Base-by-base conservation (phyloP, 2,329 filamentous ascomycete species). In the Aspergillus sergii region DNA sequence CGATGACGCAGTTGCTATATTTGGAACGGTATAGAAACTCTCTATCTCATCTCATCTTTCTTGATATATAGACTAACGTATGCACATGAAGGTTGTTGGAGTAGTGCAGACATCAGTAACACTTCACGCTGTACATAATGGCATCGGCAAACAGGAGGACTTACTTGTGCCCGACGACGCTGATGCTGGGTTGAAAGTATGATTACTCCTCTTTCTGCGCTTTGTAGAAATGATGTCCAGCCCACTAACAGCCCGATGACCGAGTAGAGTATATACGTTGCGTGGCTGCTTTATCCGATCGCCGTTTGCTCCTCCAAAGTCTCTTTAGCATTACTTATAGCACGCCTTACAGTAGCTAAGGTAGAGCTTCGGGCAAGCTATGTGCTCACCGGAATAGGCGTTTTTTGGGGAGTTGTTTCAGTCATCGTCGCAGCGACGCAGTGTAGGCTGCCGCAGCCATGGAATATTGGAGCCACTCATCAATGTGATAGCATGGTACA, bases 401-500 rank as follows among this genome's bases (percentile, higher is more conserved):
- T 51, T 6, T 12, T 50, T 6, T 58, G 45, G 57, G 57, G 57
- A 3, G 21, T 50, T 11, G 28, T 58, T 7, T 50, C 57, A 5
- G 23, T 58, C 2, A 23, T 58, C 3, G 26, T 58, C 4, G 32
- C 46, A 26, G 57, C 57, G 3, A 50, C 50, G 12, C 57, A 58
- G 36, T 58, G 57, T 34, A 10, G 21, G 4, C 32, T 48, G 2
- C 45, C 45, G 12, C 39, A n/a, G 10, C 57, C 57, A 7, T 58
- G 45, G 57, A 32, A 58, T 9, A 36, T 58, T 16, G 45, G 43
- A 28, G 30, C 45, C 6, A 4, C 34, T 16, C 34, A 21, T 21
- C 45, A 39, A 7, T 58, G 57, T 28, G 34, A 48, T 12, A 39
- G 5, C 12, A 58, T 58, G 57, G 57, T 58, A 58, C 39, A 23